Evolutionary conservation across 2,329 filamentous ascomycete species (phyloP).

Genomic region (Penicillium sp.): DNA sequence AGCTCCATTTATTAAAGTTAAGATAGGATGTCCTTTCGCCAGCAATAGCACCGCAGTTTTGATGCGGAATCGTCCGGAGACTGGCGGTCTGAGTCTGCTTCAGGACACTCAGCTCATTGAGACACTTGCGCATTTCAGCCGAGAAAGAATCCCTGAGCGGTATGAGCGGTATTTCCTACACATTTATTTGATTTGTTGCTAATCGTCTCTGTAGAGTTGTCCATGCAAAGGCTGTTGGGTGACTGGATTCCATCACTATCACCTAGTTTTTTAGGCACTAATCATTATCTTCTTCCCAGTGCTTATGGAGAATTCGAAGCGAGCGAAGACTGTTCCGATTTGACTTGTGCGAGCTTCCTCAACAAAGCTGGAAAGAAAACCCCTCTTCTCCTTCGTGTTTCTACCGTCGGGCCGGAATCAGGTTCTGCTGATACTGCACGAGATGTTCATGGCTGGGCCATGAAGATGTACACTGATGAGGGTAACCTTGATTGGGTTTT

Average conservation of each 20-base stretch:
- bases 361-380: conserved; percentile 59
- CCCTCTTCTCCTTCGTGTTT: conserved; percentile 52
- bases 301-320: conserved; percentile 62
- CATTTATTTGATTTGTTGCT: neutral
- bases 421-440: conserved; percentile 54
- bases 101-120: conserved; percentile 64
- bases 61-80: conserved; percentile 17
- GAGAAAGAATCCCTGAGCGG: conserved; percentile 64
- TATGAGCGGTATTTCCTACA: neutral
- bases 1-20: neutral
- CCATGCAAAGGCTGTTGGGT: conserved; percentile 29
- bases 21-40: conserved; percentile 25
- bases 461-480: conserved; percentile 25
- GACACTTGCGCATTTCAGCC: conserved; percentile 62
- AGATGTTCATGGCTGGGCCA: conserved; percentile 53
- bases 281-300: too few relatives aligned
- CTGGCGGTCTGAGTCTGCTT: conserved; percentile 50
- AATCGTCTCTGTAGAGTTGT: conserved; percentile 7
- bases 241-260: conserved; percentile 12
- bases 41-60: conserved; percentile 19
- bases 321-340: conserved; percentile 61
- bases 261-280: too few relatives aligned
- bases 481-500: conserved; percentile 58
- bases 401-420: conserved; percentile 51
- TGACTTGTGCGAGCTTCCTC: conserved; percentile 61